Evolutionary conservation across 768 basidiomycete genomes (phyloP), one percentile per base, ranked within the genome.

Genomic region (Trametes punicea): DNA sequence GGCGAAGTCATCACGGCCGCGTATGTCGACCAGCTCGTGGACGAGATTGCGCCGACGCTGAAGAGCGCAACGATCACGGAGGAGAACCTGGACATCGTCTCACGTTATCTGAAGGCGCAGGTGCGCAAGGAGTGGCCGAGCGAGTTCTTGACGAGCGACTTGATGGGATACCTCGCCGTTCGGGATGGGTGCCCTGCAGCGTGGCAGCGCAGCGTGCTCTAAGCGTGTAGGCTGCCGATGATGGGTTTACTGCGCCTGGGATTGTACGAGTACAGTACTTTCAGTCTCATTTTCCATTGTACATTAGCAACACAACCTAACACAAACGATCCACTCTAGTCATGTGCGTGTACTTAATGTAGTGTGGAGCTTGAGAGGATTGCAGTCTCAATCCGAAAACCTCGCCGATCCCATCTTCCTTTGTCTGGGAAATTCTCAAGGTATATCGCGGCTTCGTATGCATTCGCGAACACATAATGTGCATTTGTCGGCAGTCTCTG

Each of bases 81-180:
- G 44, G 78, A 82, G 47, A 81, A 95, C 69, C 78, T 97, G 60
- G 74, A 77, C 52, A 81, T 93, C 62, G 86, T 91, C 23, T 79
- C 74, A 34, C 79, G 84, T 58, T 98, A 98, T 68, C 70, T 97
- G 73, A 86, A 86, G 73, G 74, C 74, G 6, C 93, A 98, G 74
- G 78, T 96, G 52, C 81, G 83, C 69, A 79, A 79, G 69, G 76
- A 82, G 61, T 93, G 90, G 88, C 88, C 95, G 21, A 92, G 90
- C 74, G 96, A 98, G 70, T 98, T 98, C 71, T 81, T 98, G 77
- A 98, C 96, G 40, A 90, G 84, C 65, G 96, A 98, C 69, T 74
- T 98, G 74, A 94, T 95, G 91, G 79, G 83, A 23, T 87, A 91
- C 70, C 73, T 98, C 63, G 88, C 88, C 3, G 72, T 77, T 31